phyloP scores from a whole-genome alignment of 345 rosid species.

The Rhodomyrtus tomentosa region DNA sequence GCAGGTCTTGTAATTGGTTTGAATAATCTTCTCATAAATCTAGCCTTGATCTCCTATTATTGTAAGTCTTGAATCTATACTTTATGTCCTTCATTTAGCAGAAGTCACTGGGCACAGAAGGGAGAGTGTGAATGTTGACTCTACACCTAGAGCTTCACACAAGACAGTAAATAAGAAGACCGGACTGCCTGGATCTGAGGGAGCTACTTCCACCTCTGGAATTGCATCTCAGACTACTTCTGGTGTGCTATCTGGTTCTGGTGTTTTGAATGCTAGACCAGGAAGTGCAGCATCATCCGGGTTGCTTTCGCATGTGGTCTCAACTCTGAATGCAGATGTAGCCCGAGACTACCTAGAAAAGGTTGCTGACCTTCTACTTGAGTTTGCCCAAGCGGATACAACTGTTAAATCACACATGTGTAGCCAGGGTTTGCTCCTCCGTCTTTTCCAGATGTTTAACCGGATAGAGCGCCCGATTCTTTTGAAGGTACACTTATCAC shows the following conservation, averaged over 20 bases:
- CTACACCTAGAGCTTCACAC: constrained; percentile 42
- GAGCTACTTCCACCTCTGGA: constrained; percentile 69
- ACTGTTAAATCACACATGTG: constrained; percentile 86
- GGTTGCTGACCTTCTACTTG: constrained; percentile 94
- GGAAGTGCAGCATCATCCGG: constrained; percentile 98
- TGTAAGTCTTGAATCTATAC: neutral
- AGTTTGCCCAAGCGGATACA: constrained; percentile 95
- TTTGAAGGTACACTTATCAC: constrained; percentile 42
- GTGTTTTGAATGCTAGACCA: constrained; percentile 91
- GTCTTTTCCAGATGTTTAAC: constrained; percentile 91
- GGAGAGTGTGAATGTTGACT: constrained; percentile 66
- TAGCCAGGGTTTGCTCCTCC: constrained; percentile 83
- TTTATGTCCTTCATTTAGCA: constrained; percentile 10
- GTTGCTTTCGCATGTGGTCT: constrained; percentile 82
- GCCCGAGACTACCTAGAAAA: constrained; percentile 94
- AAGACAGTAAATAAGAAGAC: constrained; percentile 58
- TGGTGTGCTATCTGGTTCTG: constrained; percentile 94
- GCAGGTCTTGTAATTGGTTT: constrained; percentile 37
- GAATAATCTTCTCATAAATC: neutral
- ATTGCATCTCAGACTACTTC: constrained; percentile 88
- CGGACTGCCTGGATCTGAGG: constrained; percentile 43
- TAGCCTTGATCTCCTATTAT: neutral
- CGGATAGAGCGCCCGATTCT: constrained; percentile 82
- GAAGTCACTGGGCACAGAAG: constrained; percentile 82
- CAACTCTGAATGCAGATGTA: constrained; percentile 78